These are phyloP conservation scores for Phoma sp. DNA, from an alignment of 2,329 filamentous ascomycete genomes.

Conservation along the genomic window DNA sequence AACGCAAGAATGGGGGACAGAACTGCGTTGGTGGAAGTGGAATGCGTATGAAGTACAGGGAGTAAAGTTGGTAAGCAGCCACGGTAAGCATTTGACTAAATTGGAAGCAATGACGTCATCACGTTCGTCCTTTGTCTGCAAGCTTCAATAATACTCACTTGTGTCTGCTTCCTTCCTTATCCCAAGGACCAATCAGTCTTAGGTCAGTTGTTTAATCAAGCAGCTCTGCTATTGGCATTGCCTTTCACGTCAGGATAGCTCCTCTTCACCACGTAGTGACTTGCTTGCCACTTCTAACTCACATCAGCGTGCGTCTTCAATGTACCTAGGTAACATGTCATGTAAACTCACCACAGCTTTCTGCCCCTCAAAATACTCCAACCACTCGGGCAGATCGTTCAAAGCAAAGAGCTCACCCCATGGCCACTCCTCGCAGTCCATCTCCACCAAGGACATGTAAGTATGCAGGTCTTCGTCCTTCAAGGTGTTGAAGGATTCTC, in stretches of 20 bases:
- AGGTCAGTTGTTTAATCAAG: no score
- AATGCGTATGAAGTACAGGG: no score
- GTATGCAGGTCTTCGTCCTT: not conserved
- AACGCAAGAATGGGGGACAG: no score
- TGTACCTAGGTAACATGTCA: not conserved
- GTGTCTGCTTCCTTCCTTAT: no score
- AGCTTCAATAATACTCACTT: no score
- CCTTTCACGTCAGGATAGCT: not conserved
- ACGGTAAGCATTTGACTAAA: no score
- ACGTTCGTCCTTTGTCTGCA: no score
- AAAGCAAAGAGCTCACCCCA: slow-evolving; percentile 14
- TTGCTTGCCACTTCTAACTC: slow-evolving; percentile 11
- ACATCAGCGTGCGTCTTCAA: not conserved
- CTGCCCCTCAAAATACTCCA: slow-evolving; percentile 12
- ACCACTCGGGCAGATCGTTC: slow-evolving; percentile 8
- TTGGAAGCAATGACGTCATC: no score
- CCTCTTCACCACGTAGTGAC: slow-evolving; percentile 12
- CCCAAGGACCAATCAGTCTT: no score
- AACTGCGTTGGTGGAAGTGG: no score
- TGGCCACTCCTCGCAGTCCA: slow-evolving; percentile 17
- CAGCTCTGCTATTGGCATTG: no score
- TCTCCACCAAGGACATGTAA: slow-evolving; percentile 8
- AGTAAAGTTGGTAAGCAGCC: no score
- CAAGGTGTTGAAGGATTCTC: not conserved
- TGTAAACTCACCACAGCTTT: slow-evolving; percentile 8